Conservation (phyloP, 495 filamentous ascomycete genomes). For the Penicillium bovifimosum region DNA sequence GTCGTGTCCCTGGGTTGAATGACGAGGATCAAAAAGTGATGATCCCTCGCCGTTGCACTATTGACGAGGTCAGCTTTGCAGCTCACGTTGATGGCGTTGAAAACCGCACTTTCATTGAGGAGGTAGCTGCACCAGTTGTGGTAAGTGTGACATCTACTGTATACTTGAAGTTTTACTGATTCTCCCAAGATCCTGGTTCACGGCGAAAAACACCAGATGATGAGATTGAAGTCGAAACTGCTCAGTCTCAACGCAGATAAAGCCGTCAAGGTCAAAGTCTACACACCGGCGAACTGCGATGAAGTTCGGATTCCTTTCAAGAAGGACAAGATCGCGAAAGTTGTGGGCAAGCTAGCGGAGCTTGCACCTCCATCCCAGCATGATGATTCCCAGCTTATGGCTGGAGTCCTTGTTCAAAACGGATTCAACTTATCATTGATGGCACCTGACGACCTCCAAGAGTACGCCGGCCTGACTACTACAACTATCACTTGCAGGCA, state of each 20-base stretch:
- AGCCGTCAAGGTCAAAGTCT: constrained; percentile 77
- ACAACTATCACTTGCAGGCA: constrained; percentile 91
- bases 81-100: constrained; percentile 96
- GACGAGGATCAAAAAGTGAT: constrained; percentile 72
- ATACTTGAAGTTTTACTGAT: background rate
- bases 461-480: constrained; percentile 92
- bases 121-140: constrained; percentile 84
- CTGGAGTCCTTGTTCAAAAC: constrained; percentile 89
- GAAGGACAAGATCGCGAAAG: constrained; percentile 92
- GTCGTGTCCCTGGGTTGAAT: constrained; percentile 41
- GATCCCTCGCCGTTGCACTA: constrained; percentile 85
- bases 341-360: constrained; percentile 87
- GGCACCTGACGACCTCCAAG: constrained; percentile 90
- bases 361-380: constrained; percentile 57
- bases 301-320: constrained; percentile 93
- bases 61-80: constrained; percentile 90
- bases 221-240: constrained; percentile 87
- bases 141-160: constrained; percentile 46
- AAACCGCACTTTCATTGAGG: constrained; percentile 91
- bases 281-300: constrained; percentile 87
- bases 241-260: constrained; percentile 84
- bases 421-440: constrained; percentile 95
- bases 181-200: constrained; percentile 77
- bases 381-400: constrained; percentile 56
- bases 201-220: constrained; percentile 97